Evolutionary conservation across 352 stramenopile genomes (phyloP), one percentile per base, ranked within the genome.

Genomic region (Globisporangium mamillatum): DNA sequence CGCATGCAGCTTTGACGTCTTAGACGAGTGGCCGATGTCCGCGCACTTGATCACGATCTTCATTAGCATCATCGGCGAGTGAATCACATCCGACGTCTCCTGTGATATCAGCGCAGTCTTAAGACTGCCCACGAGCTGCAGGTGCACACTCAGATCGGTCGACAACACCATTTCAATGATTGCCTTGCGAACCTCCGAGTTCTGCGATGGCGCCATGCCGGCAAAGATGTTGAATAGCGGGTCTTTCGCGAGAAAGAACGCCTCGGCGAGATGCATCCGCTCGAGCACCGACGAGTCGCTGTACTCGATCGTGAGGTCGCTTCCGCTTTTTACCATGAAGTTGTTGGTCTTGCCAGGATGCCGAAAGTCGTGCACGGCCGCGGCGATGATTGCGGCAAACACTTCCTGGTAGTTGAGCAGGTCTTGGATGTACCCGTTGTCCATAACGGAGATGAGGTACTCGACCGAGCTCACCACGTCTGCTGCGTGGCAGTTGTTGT

Each of bases 21-120:
- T 97, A 66, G 90, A 89, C 27, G 90, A 96, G 75, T 98, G 96
- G 16, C 90, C 96, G 29, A 99, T 77, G 72, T 99, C 95, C 8
- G 95, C 89, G 60, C 89, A 90, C 68, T 97, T 95, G 70, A 97
- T 92, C 32, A 94, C 82, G 63, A 92, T 90, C 67, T 93, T 93
- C 78, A 94, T 92, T 36, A 96, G 70, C 65, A 95, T 78, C 77
- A 93, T 93, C 1, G 83, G 84, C 6, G 82, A 93, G 60, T 93
- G 82, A 57, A 87, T 77, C 36, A 93, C 74, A 29, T 93, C 87
- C 10, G 78, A 80, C 10, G 82, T 83, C 55, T 93, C 84, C 61
- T 92, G 86, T 3, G 84, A 92, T 36, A 94, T 88, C 44, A 94
- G 72, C n/a, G 80, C 84, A 0, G 87, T 91, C 64, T 95, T 92